Evolutionary conservation across 2,329 filamentous ascomycete species (phyloP).

Genomic region (Pseudocercospora crystallina): DNA sequence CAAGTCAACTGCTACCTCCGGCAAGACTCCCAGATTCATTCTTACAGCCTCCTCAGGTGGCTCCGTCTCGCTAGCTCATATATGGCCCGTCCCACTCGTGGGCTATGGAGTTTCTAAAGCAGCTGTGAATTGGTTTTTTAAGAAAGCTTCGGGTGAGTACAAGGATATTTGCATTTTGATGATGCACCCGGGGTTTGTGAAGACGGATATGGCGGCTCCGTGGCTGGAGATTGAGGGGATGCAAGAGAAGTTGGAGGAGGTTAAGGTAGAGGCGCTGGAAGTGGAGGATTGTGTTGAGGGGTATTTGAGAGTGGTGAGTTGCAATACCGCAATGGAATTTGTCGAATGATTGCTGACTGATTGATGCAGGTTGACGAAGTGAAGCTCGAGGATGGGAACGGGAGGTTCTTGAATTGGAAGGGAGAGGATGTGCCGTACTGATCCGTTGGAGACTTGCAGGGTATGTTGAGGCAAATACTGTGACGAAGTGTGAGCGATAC

Average conservation of each 20-base stretch:
- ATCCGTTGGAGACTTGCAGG: not conserved
- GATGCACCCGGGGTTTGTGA: not conserved
- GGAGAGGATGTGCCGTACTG: not conserved
- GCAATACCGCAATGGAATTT: too few relatives aligned
- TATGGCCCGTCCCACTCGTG: not conserved
- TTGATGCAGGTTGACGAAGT: not conserved
- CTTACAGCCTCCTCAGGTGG: not conserved
- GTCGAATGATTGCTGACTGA: too few relatives aligned
- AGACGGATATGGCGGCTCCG: slow-evolving; percentile 1
- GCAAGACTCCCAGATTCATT: not conserved
- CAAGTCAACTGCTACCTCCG: not conserved
- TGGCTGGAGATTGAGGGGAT: not conserved
- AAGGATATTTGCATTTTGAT: not conserved
- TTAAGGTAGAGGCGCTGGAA: not conserved
- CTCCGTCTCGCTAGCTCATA: not conserved
- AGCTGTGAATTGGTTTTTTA: slow-evolving; percentile 1
- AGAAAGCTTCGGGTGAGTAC: not conserved
- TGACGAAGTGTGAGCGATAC: too few relatives aligned
- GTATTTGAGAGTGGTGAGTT: not conserved
- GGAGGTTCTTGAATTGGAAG: slow-evolving; percentile 3
- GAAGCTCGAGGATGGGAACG: not conserved
- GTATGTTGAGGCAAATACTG: too few relatives aligned
- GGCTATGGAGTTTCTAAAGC: slow-evolving; percentile 7
- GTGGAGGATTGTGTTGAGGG: not conserved
- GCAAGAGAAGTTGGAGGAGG: too few relatives aligned